phyloP scores from a whole-genome alignment of 2,329 filamentous ascomycete genomes.

The Alternaria brassicicola region DNA sequence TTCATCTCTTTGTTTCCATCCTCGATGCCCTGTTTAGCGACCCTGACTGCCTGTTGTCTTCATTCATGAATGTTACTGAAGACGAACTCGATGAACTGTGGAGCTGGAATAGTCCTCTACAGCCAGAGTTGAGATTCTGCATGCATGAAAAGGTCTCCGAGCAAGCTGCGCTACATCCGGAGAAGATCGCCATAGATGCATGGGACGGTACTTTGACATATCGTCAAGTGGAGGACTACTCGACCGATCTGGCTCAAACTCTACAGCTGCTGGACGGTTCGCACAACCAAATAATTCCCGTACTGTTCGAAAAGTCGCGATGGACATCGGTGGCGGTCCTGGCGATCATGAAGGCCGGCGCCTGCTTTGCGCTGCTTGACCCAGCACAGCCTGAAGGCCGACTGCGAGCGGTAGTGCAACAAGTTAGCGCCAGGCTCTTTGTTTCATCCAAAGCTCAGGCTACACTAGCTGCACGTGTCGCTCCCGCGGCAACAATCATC shows the following conservation, averaged over 20 bases:
- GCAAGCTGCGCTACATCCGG: conserved; percentile 42
- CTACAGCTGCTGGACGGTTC: conserved; percentile 33
- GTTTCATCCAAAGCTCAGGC: conserved; percentile 40
- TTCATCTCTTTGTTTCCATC: conserved; percentile 50
- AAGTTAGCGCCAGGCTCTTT: conserved; percentile 37
- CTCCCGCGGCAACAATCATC: conserved; percentile 39
- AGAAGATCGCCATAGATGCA: conserved; percentile 48
- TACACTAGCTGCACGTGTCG: conserved; percentile 35
- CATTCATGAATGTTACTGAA: conserved; percentile 28
- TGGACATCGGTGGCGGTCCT: conserved; percentile 50
- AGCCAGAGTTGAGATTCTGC: conserved; percentile 52
- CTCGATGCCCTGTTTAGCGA: conserved; percentile 46
- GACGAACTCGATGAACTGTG: conserved; percentile 56
- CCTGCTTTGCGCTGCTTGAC: conserved; percentile 45
- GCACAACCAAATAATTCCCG: conserved; percentile 42
- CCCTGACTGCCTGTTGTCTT: conserved; percentile 19
- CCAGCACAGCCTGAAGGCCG: conserved; percentile 46
- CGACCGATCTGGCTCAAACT: conserved; percentile 38
- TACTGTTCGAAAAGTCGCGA: conserved; percentile 50
- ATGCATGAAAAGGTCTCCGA: conserved; percentile 57
- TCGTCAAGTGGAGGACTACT: conserved; percentile 43
- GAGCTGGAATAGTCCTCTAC: conserved; percentile 56
- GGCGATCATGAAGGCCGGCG: conserved; percentile 50
- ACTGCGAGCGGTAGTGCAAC: conserved; percentile 39
- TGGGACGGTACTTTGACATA: conserved; percentile 49